Evolutionary conservation across 345 rosid genomes (phyloP).

Genomic region (Aegle marmelos): DNA sequence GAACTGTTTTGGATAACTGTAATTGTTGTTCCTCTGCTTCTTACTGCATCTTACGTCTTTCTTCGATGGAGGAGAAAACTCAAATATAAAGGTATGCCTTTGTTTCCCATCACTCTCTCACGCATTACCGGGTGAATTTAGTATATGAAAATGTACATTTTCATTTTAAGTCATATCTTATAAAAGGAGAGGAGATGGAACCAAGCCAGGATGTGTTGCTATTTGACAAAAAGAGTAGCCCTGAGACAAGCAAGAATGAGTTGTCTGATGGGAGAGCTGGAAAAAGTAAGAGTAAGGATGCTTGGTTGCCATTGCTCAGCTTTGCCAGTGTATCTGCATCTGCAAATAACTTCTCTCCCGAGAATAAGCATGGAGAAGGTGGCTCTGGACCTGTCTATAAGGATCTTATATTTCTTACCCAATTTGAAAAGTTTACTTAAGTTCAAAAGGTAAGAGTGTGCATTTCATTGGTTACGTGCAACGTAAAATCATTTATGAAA

Average conservation of each 20-base stretch:
- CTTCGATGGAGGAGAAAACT: constrained; percentile 6
- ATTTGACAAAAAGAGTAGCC: constrained; percentile 15
- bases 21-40: not conserved
- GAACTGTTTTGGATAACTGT: constrained; percentile 1
- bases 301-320: constrained; percentile 21
- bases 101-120: not conserved
- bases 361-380: constrained; percentile 36
- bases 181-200: not conserved
- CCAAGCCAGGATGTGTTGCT: constrained; percentile 17
- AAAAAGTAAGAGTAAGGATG: not conserved
- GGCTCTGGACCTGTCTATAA: constrained; percentile 36
- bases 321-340: constrained; percentile 21
- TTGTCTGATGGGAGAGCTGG: not conserved
- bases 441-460: too few species aligned
- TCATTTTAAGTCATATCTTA: not conserved
- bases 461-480: not conserved
- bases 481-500: not conserved
- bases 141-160: not conserved
- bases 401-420: not conserved
- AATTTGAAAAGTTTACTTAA: not conserved
- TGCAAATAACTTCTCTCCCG: constrained; percentile 20
- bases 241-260: not conserved
- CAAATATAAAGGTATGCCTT: constrained; percentile 1
- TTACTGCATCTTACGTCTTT: not conserved
- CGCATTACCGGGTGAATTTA: not conserved